Conservation (phyloP, 2,329 filamentous ascomycete species). For the Penicillium hordei region DNA sequence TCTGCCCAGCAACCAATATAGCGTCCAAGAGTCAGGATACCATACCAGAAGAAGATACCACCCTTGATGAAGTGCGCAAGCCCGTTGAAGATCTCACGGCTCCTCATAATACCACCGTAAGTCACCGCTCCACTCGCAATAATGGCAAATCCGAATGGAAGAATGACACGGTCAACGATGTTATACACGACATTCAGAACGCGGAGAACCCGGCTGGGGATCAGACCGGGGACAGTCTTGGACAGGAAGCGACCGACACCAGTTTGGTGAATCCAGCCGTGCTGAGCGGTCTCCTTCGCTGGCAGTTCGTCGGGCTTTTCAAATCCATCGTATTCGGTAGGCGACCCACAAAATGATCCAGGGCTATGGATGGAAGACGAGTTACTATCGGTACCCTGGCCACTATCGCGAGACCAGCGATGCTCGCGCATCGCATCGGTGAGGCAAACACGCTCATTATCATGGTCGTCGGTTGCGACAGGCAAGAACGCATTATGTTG, state of each 20-base stretch:
- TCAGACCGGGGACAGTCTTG: slow-evolving; percentile 55
- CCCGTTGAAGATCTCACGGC: slow-evolving; percentile 70
- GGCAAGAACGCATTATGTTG: slow-evolving; percentile 64
- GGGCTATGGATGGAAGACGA: slow-evolving; percentile 68
- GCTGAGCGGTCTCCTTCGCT: slow-evolving; percentile 35
- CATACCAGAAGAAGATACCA: slow-evolving; percentile 92
- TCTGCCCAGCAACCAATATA: slow-evolving; percentile 90
- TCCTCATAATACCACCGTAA: slow-evolving; percentile 79
- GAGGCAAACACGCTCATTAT: slow-evolving; percentile 41
- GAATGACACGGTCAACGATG: slow-evolving; percentile 70
- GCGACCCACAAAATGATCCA: slow-evolving; percentile 55
- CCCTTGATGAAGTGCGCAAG: slow-evolving; percentile 94
- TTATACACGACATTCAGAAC: slow-evolving; percentile 62
- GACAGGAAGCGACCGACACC: slow-evolving; percentile 55
- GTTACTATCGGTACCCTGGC: slow-evolving; percentile 70
- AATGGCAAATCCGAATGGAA: slow-evolving; percentile 74
- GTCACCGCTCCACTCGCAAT: slow-evolving; percentile 71
- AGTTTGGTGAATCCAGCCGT: slow-evolving; percentile 48
- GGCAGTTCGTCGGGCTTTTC: slow-evolving; percentile 47
- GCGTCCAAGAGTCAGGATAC: slow-evolving; percentile 79
- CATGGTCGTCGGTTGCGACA: slow-evolving; percentile 57
- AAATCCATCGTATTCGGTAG: slow-evolving; percentile 52
- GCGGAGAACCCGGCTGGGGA: slow-evolving; percentile 58
- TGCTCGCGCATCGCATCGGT: slow-evolving; percentile 42
- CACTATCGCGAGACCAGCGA: slow-evolving; percentile 69